These are phyloP conservation scores for Glebionis coronaria DNA, from an alignment of 129 eudicot species.

Conservation along the genomic window DNA sequence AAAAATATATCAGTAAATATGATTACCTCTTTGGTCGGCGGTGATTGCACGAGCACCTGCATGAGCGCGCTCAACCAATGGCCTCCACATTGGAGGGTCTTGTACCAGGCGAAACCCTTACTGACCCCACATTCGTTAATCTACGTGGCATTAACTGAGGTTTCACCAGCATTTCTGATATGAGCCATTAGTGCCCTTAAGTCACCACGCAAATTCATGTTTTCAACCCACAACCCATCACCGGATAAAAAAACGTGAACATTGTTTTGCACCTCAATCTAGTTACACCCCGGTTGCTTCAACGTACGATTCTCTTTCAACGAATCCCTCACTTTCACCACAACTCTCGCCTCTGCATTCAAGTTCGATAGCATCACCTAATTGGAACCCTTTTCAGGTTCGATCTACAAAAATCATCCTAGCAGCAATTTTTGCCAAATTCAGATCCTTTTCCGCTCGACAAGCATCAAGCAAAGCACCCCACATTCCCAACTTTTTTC, in stretches of 20 bases:
- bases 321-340: constrained; percentile 40
- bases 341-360: constrained; percentile 48
- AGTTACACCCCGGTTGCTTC: constrained; percentile 62
- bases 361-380: constrained; percentile 48
- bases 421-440: constrained; percentile 44
- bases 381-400: constrained; percentile 44
- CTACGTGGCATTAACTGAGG: background rate
- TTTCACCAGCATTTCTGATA: constrained; percentile 19
- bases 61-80: too few relatives aligned
- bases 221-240: constrained; percentile 15
- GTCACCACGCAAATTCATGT: constrained; percentile 9
- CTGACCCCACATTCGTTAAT: background rate
- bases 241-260: constrained; percentile 40
- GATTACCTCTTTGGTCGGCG: too few relatives aligned
- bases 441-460: constrained; percentile 33
- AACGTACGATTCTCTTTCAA: constrained; percentile 33
- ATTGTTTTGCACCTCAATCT: constrained; percentile 47
- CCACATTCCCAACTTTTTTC: constrained; percentile 44
- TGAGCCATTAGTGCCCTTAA: constrained; percentile 20
- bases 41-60: too few relatives aligned
- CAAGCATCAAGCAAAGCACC: constrained; percentile 54
- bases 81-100: too few relatives aligned
- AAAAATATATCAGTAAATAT: too few relatives aligned
- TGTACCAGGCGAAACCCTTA: constrained; percentile 6
- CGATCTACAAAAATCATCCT: constrained; percentile 44